phyloP scores from a whole-genome alignment of 2,329 filamentous ascomycete genomes.

The Pseudogymnoascus sp. region DNA sequence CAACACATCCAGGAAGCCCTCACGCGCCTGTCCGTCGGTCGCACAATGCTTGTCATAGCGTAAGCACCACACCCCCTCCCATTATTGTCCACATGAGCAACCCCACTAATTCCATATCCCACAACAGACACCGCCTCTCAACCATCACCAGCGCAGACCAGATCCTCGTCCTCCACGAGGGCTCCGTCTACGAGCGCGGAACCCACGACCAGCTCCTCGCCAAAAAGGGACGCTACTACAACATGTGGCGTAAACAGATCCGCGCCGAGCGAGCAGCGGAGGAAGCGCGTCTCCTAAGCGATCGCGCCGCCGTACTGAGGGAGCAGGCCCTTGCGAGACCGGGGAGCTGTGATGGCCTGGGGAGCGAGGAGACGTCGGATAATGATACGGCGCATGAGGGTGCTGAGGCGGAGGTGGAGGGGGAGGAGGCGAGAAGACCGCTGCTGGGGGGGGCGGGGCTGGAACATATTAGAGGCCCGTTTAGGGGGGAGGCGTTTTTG shows the following conservation, averaged over 20 bases:
- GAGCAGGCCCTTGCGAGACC: slow-evolving; percentile 18
- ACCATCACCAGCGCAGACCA: slow-evolving; percentile 89
- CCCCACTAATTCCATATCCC: neutral
- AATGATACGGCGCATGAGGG: neutral
- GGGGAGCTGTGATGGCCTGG: neutral
- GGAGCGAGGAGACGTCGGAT: neutral
- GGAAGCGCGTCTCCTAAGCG: slow-evolving; percentile 35
- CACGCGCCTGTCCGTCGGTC: slow-evolving; percentile 68
- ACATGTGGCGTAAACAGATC: slow-evolving; percentile 87
- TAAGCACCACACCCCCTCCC: slow-evolving; percentile 36
- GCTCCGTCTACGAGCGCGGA: slow-evolving; percentile 68
- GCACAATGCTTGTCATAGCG: slow-evolving; percentile 93
- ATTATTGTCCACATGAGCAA: slow-evolving; percentile 15
- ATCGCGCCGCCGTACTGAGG: slow-evolving; percentile 24
- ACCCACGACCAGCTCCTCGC: slow-evolving; percentile 69
- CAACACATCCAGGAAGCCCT: slow-evolving; percentile 87
- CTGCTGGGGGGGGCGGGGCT: neutral
- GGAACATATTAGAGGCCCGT: neutral
- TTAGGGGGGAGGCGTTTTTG: neutral
- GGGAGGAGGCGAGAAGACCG: neutral
- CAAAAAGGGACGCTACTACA: slow-evolving; percentile 61
- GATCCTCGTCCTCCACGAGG: slow-evolving; percentile 72
- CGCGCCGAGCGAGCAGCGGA: slow-evolving; percentile 62
- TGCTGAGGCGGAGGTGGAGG: neutral
- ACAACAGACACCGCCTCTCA: slow-evolving; percentile 61